Evolutionary conservation across 2,329 filamentous ascomycete species (phyloP).

Genomic region (Atkinsonella hypoxylon): DNA sequence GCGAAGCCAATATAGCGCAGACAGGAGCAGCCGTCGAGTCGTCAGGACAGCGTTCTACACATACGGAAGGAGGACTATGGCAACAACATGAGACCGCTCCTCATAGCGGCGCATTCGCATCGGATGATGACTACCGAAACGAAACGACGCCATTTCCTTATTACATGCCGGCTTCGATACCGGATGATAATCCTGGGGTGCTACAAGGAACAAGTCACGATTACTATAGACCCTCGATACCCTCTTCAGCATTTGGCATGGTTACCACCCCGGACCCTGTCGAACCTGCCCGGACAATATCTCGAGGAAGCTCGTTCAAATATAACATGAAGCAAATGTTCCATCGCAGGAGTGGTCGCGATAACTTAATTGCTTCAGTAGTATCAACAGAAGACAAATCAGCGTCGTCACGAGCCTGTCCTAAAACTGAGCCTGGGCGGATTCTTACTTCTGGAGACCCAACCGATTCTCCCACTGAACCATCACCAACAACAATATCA

Average conservation of each 20-base stretch:
- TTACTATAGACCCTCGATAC: slow-evolving; percentile 29
- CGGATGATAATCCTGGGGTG: slow-evolving; percentile 18
- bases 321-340: slow-evolving; percentile 25
- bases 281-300: slow-evolving; percentile 12
- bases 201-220: slow-evolving; percentile 26
- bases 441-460: slow-evolving; percentile 9
- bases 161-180: slow-evolving; percentile 16
- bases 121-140: slow-evolving; percentile 6
- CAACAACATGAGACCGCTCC: neutral
- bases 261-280: slow-evolving; percentile 13
- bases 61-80: neutral
- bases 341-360: slow-evolving; percentile 21
- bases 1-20: slow-evolving; percentile 7
- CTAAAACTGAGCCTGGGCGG: neutral
- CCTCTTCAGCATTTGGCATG: slow-evolving; percentile 30
- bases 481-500: slow-evolving; percentile 11
- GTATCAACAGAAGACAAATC: neutral
- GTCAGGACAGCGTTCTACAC: neutral
- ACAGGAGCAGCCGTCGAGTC: neutral
- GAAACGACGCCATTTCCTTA: slow-evolving; percentile 7
- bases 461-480: slow-evolving; percentile 21
- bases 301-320: slow-evolving; percentile 23
- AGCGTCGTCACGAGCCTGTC: slow-evolving; percentile 3
- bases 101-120: slow-evolving; percentile 1
- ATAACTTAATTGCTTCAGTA: slow-evolving; percentile 17